Evolutionary conservation across 495 filamentous ascomycete species (phyloP), one percentile per base, ranked within the genome.

Genomic region (Trichoderma orchidacearum): DNA sequence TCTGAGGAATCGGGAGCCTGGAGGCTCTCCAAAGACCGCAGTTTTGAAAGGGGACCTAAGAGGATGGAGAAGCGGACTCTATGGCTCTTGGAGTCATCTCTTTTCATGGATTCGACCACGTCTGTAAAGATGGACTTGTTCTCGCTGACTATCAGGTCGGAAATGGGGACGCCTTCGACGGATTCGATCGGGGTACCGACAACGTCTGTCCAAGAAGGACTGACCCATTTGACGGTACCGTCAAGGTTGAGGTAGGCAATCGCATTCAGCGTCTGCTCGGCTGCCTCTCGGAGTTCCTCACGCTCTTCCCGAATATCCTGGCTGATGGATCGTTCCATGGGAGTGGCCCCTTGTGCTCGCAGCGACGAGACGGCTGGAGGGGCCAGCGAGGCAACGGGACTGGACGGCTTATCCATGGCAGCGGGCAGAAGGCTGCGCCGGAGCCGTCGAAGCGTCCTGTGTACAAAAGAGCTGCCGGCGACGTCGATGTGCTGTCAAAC

Each of bases 121-220:
- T 90, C 85, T 23, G 81, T 70, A 67, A 98, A 97, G 34, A 82
- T 84, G 60, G 80, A 73, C 59, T 82, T 85, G 68, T 90, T 84
- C 32, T 85, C 87, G 59, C 77, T 71, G 53, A 94, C 70, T 30
- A 96, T 73, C 21, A 97, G 66, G 34, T 96, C 87, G 30, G 87
- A 78, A 59, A 98, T 90, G 51, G 85, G 72, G 53, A 80, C 86
- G 51, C 87, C 87, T 54, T 86, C 75, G 52, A 96, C 84, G 12
- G 85, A 79, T 15, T 86, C 81, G 17, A 82, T 80, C 38, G 77
- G 63, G 4, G 87, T 90, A 51, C 93, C 93, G 50, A 97, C 84
- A 45, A 98, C 87, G 63, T 95, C 89, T 56, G 81, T 81, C 93
- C 93, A 98, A n/a, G 91, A 95, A 8, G 90, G 87, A 69, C 92